Base-by-base conservation (phyloP, 805 yeast species). In the Saccharomycopsis schoenii region DNA sequence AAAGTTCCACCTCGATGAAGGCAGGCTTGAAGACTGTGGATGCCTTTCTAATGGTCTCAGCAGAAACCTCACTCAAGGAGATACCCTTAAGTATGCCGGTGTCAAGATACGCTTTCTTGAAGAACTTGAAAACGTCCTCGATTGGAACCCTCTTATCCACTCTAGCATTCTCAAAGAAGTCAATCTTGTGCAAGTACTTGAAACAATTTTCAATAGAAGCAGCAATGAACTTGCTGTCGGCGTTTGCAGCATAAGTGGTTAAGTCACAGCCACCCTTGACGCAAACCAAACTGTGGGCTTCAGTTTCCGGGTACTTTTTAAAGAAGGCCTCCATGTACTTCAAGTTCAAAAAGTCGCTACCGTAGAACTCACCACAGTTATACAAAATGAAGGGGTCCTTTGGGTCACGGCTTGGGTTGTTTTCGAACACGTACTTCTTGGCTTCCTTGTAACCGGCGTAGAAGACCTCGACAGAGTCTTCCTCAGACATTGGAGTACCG, bases 331-430 rank as follows among this genome's bases (percentile, higher is more conserved):
- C 74, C 50, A 88, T 70, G 60, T 82, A 76, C 66, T 78, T 72
- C 74, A 90, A 74, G 68, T 88, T 88, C 63, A 74, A 72, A 56
- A 67, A 73, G 39, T 76, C 69, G 3, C 74, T 72, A 15, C 96
- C 96, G 67, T 90, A 89, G 68, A 89, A 88, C 67, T 85, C 94
- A 62, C 94, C 94, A 34, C 83, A 84, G 68, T 89, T 89, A 71
- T 88, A 74, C n/a, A 47, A 47, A 11, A 47, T 47, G n/a, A 47
- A 47, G 19, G 52, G 52, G 5, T 47, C 52, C 14, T 21, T 47
- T 21, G 52, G 34, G 21, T 47, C 52, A 47, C 52, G 52, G 34
- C 21, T 19, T 47, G 52, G 52, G n/a, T 47, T 47, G 34, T 47
- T 47, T 47, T 47, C 52, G 34, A 21, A 47, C 10, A 47, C 52